phyloP scores from a whole-genome alignment of 2,329 filamentous ascomycete species.

The Capronia americana region DNA sequence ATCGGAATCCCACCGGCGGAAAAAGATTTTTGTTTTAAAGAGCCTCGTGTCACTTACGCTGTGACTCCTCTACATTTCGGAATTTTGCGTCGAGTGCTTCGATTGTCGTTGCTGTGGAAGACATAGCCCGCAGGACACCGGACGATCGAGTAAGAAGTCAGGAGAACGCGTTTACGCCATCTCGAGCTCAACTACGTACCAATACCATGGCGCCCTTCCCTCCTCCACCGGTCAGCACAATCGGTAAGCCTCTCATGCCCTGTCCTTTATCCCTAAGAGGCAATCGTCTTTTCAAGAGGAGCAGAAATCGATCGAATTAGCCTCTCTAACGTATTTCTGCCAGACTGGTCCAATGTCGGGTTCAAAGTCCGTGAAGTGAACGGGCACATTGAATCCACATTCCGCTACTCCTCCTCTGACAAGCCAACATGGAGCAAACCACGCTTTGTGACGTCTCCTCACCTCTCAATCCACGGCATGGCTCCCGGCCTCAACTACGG shows the following conservation, averaged over 20 bases:
- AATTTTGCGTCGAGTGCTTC: background rate
- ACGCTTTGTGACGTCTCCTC: conserved; percentile 80
- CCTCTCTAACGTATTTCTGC: background rate
- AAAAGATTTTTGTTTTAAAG: background rate
- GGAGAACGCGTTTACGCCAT: background rate
- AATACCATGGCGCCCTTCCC: conserved; percentile 61
- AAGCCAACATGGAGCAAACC: conserved; percentile 56
- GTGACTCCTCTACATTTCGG: background rate
- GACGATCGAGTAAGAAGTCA: background rate
- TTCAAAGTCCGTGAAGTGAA: conserved; percentile 95
- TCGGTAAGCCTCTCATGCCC: conserved; percentile 57
- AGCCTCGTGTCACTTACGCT: background rate
- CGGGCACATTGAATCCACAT: conserved; percentile 89
- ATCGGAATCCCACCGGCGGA: background rate
- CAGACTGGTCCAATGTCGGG: conserved; percentile 90
- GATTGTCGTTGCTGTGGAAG: background rate
- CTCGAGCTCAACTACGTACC: background rate
- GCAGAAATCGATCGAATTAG: background rate
- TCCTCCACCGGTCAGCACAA: conserved; percentile 76
- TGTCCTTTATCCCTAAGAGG: background rate
- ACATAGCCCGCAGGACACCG: background rate
- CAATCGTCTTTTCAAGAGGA: background rate
- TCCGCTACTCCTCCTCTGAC: conserved; percentile 67
- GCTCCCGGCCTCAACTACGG: conserved; percentile 95
- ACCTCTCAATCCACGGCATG: conserved; percentile 91